Percentiles rank a stretch among this genome's conserved stretches.
phyloP scores from a whole-genome alignment of 2,329 filamentous ascomycete species.

The Elsinoe fawcettii region DNA sequence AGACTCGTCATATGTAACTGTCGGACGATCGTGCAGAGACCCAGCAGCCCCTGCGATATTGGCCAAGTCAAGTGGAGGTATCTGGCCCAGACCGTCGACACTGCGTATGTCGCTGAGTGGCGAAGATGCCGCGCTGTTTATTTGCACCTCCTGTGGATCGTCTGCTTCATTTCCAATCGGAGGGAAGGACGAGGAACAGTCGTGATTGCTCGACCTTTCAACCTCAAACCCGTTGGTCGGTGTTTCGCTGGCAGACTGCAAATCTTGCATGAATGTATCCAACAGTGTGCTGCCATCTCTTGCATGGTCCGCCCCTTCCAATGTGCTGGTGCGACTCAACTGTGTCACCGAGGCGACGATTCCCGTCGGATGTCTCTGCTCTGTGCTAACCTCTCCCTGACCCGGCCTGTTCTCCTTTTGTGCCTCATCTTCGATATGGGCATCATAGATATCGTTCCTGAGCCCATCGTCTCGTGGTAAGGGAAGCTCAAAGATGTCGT shows the following conservation, averaged over 20 bases:
- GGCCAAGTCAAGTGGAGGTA: neutral
- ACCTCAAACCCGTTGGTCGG: too few relatives aligned
- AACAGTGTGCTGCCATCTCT: neutral
- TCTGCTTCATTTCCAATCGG: neutral
- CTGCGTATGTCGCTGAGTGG: slow-evolving; percentile 22
- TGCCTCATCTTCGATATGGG: neutral
- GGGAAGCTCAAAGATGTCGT: neutral
- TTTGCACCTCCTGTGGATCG: neutral
- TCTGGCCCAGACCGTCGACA: slow-evolving; percentile 9
- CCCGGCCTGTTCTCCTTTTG: slow-evolving; percentile 13
- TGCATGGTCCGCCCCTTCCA: neutral
- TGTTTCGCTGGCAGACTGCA: neutral
- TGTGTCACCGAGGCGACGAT: neutral
- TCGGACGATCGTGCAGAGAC: neutral
- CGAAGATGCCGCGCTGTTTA: slow-evolving; percentile 19
- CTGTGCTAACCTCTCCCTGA: neutral
- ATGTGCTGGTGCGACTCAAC: neutral
- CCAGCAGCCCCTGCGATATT: neutral
- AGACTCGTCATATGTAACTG: neutral
- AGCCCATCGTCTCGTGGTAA: neutral
- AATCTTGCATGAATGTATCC: neutral
- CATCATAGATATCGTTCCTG: slow-evolving; percentile 3
- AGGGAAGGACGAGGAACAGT: neutral
- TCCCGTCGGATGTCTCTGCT: neutral
- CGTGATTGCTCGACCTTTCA: neutral